Conservation (phyloP, 768 basidiomycete genomes). For the Russula brevipes region DNA sequence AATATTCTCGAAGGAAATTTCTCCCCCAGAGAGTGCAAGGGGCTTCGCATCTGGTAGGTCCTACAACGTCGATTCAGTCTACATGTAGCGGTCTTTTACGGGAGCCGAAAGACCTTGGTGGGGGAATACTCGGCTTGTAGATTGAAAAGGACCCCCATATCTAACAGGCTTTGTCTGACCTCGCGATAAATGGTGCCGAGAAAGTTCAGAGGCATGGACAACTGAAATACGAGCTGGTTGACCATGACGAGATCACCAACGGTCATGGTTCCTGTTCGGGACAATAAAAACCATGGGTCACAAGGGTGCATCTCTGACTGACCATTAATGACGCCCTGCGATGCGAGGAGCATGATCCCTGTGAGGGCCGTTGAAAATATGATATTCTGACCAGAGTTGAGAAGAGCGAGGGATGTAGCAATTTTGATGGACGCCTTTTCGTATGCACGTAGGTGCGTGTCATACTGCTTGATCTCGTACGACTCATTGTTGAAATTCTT, state of each 20-base stretch:
- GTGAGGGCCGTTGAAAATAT: conserved; percentile 95
- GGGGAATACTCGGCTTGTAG: conserved; percentile 77
- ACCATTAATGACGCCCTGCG: conserved; percentile 92
- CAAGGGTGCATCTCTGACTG: conserved; percentile 22
- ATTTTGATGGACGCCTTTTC: conserved; percentile 93
- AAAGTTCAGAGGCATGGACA: conserved; percentile 95
- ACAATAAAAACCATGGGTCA: conserved; percentile 8
- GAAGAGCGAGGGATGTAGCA: conserved; percentile 84
- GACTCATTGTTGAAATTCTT: conserved; percentile 98
- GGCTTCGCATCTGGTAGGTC: conserved; percentile 66
- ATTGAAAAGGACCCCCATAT: conserved; percentile 95
- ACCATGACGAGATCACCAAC: conserved; percentile 99
- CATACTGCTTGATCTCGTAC: conserved; percentile 88
- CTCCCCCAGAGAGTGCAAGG: conserved; percentile 68
- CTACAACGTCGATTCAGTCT: conserved; percentile 35
- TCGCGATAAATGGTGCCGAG: conserved; percentile 97
- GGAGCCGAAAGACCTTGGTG: conserved; percentile 38
- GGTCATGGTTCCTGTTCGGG: conserved; percentile 81
- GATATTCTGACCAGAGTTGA: conserved; percentile 96
- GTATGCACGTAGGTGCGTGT: conserved; percentile 78
- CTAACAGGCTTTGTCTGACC: conserved; percentile 89
- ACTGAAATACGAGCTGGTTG: conserved; percentile 96
- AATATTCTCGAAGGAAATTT: conserved; percentile 90
- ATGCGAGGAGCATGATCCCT: conserved; percentile 92
- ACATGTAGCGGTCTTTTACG: neutral